These are phyloP conservation scores for Talaromyces sp. DNA, from an alignment of 2,329 filamentous ascomycete species.

Conservation along the genomic window DNA sequence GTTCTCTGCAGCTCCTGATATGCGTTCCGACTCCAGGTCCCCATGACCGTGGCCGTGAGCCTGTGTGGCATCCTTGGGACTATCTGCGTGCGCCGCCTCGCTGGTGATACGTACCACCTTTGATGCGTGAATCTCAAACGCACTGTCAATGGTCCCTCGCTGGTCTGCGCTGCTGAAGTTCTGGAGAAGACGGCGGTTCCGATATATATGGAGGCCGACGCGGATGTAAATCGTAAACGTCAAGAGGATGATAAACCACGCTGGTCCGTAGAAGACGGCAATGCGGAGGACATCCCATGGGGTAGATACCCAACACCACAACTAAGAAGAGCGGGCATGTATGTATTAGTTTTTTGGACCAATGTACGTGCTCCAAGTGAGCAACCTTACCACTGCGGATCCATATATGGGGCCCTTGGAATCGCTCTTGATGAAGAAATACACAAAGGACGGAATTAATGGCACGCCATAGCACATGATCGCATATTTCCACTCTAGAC, in stretches of 20 bases:
- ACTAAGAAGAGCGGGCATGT: constrained; percentile 24
- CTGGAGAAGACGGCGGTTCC: constrained; percentile 58
- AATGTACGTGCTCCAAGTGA: neutral
- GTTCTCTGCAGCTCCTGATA: neutral
- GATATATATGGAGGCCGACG: constrained; percentile 33
- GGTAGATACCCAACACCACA: constrained; percentile 75
- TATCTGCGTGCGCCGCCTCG: constrained; percentile 34
- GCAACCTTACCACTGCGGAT: constrained; percentile 53
- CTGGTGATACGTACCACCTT: constrained; percentile 61
- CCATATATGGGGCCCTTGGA: constrained; percentile 61
- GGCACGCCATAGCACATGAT: constrained; percentile 67
- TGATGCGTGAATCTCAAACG: constrained; percentile 35
- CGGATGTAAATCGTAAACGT: constrained; percentile 37
- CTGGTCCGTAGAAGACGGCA: constrained; percentile 61
- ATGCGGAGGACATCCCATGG: constrained; percentile 69
- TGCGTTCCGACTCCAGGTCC: neutral
- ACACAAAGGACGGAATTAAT: constrained; percentile 62
- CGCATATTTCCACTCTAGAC: constrained; percentile 67
- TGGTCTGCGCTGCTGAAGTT: constrained; percentile 48
- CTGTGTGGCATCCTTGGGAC: neutral
- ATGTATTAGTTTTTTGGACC: neutral
- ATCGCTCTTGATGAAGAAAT: constrained; percentile 58
- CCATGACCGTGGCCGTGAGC: neutral
- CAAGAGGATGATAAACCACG: constrained; percentile 37
- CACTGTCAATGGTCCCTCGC: constrained; percentile 35